These are phyloP conservation scores for Yamadazyma kanchanaburiensis DNA, from an alignment of 1,139 yeast genomes.

Conservation along the genomic window DNA sequence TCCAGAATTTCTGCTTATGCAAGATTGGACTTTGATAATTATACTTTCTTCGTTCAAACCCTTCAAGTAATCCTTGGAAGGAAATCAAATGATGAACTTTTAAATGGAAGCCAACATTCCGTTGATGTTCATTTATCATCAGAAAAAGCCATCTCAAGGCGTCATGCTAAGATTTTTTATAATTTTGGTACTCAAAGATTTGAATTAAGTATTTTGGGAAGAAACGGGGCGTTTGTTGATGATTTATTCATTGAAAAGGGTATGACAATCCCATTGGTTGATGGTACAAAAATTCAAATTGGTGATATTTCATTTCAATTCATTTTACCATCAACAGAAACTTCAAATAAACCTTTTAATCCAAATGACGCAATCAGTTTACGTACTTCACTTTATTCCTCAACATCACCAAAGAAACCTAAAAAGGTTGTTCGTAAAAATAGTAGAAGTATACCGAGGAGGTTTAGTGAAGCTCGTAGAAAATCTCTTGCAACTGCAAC, in stretches of 20 bases:
- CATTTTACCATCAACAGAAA: constrained; percentile 62
- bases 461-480: constrained; percentile 36
- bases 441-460: constrained; percentile 18
- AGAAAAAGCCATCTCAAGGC: constrained; percentile 85
- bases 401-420: constrained; percentile 16
- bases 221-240: constrained; percentile 95
- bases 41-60: constrained; percentile 93
- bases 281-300: constrained; percentile 83
- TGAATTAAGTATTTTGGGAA: constrained; percentile 84
- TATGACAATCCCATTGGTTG: constrained; percentile 77
- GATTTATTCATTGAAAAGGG: constrained; percentile 86
- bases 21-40: constrained; percentile 85
- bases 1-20: constrained; percentile 89
- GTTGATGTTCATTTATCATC: constrained; percentile 92
- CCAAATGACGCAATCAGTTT: constrained; percentile 55
- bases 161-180: constrained; percentile 92
- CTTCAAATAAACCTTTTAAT: constrained; percentile 37
- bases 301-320: constrained; percentile 89
- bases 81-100: constrained; percentile 67
- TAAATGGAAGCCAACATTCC: constrained; percentile 49
- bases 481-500: constrained; percentile 40
- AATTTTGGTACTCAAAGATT: constrained; percentile 93
- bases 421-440: constrained; percentile 9
- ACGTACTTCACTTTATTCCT: constrained; percentile 41
- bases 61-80: constrained; percentile 91